Base-by-base conservation (phyloP, 768 basidiomycete genomes). In the Coprinopsis strossmayeri region DNA sequence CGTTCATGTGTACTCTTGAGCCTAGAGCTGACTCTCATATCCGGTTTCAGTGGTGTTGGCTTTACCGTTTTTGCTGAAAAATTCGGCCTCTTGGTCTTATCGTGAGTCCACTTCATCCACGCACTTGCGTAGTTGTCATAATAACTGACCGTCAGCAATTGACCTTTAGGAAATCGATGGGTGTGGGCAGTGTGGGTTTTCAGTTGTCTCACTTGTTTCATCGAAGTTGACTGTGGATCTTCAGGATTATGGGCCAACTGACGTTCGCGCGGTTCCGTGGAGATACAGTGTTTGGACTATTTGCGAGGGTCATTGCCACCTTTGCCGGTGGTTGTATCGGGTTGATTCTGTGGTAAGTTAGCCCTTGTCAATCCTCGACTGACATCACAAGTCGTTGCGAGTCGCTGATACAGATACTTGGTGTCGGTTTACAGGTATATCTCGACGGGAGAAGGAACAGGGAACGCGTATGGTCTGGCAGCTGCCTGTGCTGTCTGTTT, bases 171-270 rank as follows among this genome's bases (percentile, higher is more conserved):
- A 27, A 79, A 87, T 49, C 70, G 77, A 47, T 79, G 81, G 56
- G 73, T 82, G 2, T 90, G 87, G 87, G 84, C 71, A 9, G 72
- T 87, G 81, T 87, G 48, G 57, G 78, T 55, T 9, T 21, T 51
- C n/a, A 37, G 9, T 32, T n/a, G 28, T 34, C 21, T 3, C 44
- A 49, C 24, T 32, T n/a, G 10, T 5, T 24, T 11, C 40, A 10
- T 23, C 18, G 23, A 9, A 18, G 7, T 11, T 47, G 12, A 46
- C 40, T 27, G 15, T 13, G 2, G 34, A 25, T 35, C 25, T n/a
- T 34, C 48, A 86, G 82, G 15, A 73, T 88, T 58, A 87, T 89
- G 82, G 85, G 78, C 0, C 87, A 89, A 56, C 66, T 87, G 4
- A 84, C 84, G 0, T 62, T 87, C 0, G 69, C 82, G 7, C 77